Evolutionary conservation across 2,329 filamentous ascomycete genomes (phyloP), one percentile per base, ranked within the genome.

Genomic region (Trichoderma sp.): DNA sequence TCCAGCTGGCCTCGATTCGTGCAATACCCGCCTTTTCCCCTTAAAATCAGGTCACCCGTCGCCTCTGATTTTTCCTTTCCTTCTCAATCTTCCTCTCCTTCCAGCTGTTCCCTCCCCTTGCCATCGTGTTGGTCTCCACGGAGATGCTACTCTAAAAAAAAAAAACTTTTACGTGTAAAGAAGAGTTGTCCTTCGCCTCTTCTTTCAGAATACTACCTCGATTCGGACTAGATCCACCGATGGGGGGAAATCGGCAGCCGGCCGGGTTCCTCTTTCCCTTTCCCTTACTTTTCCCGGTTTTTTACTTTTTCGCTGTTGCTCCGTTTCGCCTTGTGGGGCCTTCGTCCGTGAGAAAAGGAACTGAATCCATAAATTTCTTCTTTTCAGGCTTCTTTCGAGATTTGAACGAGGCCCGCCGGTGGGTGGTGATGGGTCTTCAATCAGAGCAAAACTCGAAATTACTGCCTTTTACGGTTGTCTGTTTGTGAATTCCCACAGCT

Each of bases 141-240:
- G 45, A 51, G 45, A 14, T 57, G 41, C 54, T 57, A 39, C 34
- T 14, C 21, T 24, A 24, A 45, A 12, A 41, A 24, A 45, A 12
- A 41, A 51, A 51, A 43, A 28, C 10, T 60, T 50, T 60, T 48
- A 59, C 21, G 10, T 48, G 30, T 10, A 50, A 26, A 28, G 43
- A n/a, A 28, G 1, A 9, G 30, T 30, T 30, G 6, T 9, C 30
- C 17, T 10, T 39, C 14, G 30, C 39, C n/a, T 34, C 3, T 24
- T 15, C 21, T 5, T 54, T 24, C 48, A 62, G 41, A 44, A 7
- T 54, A 62, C 59, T 62, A 62, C 59, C 59, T 62, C 39, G 26
- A 62, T 54, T 24, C 4, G 21, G 59, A 21, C 39, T 62, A 62
- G 59, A 26, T 26, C 34, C 34, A 26, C 21, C 26, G 17, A 48